Conservation (phyloP, 495 filamentous ascomycete species). For the Aspergillus homomorphus region DNA sequence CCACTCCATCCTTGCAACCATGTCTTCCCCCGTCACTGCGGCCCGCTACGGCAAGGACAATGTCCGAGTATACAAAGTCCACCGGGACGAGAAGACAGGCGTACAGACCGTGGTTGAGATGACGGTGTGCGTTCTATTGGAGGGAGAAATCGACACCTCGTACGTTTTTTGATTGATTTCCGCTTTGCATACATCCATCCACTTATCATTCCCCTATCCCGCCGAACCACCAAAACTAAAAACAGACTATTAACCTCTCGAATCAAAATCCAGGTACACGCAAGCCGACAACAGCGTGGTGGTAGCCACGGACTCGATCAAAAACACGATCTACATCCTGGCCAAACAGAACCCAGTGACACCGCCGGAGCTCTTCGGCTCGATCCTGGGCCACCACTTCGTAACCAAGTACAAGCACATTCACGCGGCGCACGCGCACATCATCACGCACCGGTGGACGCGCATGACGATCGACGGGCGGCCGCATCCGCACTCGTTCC, state of each 20-base stretch:
- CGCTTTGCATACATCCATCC: too few species aligned
- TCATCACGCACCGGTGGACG: constrained; percentile 87
- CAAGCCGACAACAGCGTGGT: constrained; percentile 91
- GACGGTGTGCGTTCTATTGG: constrained; percentile 85
- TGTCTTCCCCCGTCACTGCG: constrained; percentile 51
- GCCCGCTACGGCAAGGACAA: constrained; percentile 96
- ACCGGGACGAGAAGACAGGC: constrained; percentile 69
- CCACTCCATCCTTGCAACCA: constrained; percentile 3
- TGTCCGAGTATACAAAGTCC: constrained; percentile 93
- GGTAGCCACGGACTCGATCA: constrained; percentile 96
- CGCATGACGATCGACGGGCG: constrained; percentile 83
- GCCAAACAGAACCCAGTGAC: constrained; percentile 92
- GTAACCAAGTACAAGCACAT: constrained; percentile 85
- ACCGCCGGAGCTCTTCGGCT: constrained; percentile 89
- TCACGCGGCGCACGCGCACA: constrained; percentile 71
- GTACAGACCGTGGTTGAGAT: constrained; percentile 87
- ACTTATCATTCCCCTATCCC: too few species aligned
- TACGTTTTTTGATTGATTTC: too few species aligned
- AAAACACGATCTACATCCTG: constrained; percentile 93
- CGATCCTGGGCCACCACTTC: constrained; percentile 83
- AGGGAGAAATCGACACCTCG: constrained; percentile 88
- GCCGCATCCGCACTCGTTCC: constrained; percentile 95
- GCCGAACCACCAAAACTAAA: too few species aligned
- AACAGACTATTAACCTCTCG: constrained; percentile 16
- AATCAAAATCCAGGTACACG: constrained; percentile 65